Evolutionary conservation across 305 asterid species (phyloP), one percentile per base, ranked within the genome.

Genomic region (Fraxinus paxiana): DNA sequence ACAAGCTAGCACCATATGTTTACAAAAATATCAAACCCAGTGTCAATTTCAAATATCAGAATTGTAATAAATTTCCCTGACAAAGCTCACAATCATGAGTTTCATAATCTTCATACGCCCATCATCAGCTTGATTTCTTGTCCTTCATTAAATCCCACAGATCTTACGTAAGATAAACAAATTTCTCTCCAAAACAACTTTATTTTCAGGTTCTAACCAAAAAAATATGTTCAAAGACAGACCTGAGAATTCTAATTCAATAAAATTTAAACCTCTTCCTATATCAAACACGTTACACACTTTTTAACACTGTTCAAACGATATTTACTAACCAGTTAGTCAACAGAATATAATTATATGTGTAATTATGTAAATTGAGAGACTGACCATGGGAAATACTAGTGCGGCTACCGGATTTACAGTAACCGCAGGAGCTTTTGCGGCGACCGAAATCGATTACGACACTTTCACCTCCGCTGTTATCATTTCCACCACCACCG

Each of bases 341-440:
- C 51, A 76, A 77, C 54, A 28, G 9, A 70, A 67, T 51, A 72
- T 28, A 43, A 34, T 30, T 77, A 63, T 65, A 17, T 3, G 76
- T 63, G 33, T 56, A 77, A 81, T 38, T 59, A 33, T 1, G 28
- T 28, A 46, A 79, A 79, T 51, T 24, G 76, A 83, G 77, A 81
- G 78, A 82, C 92, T 82, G 78, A 96, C 99, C 98, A 59, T 92
- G 95, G 72, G 98, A 86, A 76, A 92, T 83, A 80, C 98, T 92
- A 82, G 93, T 83, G 74, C 83, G 81, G 4, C 87, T 83, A 67
- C 87, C 92, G 80, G 99, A 92, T 92, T 89, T 91, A 84, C 99
- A 96, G 89, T 96, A 96, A 24, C 97, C 99, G 75, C 99, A 96
- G 10, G 93, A 83, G 93, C 88, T 92, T 79, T 89, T 90, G 63